Conservation (phyloP, 768 basidiomycete species). For the Inosperma sp. region DNA sequence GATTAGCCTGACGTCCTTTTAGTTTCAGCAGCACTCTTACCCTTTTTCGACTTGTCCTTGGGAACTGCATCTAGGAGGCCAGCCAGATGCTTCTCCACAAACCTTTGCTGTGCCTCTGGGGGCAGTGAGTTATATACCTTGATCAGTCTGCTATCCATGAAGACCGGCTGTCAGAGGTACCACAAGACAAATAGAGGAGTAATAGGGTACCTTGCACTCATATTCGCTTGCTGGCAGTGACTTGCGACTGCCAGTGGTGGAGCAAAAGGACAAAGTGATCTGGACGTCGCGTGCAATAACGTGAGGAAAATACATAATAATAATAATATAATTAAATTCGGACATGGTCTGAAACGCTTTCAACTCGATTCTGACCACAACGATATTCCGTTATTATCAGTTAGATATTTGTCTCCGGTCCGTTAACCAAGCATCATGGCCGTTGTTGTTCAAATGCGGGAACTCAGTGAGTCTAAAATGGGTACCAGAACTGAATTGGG, state of each 20-base stretch:
- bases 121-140: conserved; percentile 49
- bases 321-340: no score
- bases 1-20: neutral
- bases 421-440: conserved; percentile 4
- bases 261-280: no score
- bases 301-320: conserved; percentile 1
- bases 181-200: no score
- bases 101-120: conserved; percentile 42
- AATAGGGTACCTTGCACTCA: conserved; percentile 7
- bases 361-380: no score
- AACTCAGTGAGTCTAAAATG: conserved; percentile 10
- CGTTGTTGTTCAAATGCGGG: conserved; percentile 10
- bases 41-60: conserved; percentile 34
- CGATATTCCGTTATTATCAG: no score
- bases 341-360: no score
- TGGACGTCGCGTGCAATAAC: neutral
- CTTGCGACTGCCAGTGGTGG: no score
- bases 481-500: no score
- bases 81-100: conserved; percentile 48
- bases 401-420: neutral
- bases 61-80: conserved; percentile 45
- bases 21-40: conserved; percentile 19
- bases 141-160: conserved; percentile 35
- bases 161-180: neutral
- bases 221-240: neutral